Base-by-base conservation (phyloP, 2,329 filamentous ascomycete genomes). In the Talaromyces islandicus region DNA sequence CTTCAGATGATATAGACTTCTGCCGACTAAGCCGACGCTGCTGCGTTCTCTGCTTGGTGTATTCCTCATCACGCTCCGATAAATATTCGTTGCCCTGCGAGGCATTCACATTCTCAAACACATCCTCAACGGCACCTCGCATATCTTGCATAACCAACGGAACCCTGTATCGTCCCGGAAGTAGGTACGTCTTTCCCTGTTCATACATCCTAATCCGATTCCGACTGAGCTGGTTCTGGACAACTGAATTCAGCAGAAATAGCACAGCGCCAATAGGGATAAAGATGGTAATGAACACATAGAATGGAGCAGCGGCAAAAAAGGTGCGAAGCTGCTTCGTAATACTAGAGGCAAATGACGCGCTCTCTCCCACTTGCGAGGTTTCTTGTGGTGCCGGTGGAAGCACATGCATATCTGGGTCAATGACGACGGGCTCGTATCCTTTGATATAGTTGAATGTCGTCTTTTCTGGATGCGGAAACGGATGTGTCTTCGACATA, bases 401-500 rank as follows among this genome's bases (percentile, higher is more conserved):
- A 35, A 60, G 54, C 14, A 60, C 25, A 32, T 62, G 43, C 54
- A 65, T 54, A 56, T 73, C 65, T 5, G 68, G 69, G 66, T 97
- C 88, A 19, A 97, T 75, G 24, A 97, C 81, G 9, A 95, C 86
- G 55, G 88, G 81, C 43, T 88, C 85, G 67, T 90, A 93, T 25
- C 88, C 90, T 35, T 85, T 76, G 0, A 93, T 71, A 67, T 89
- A 95, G 69, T 90, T 90, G 65, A 91, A 78, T 24, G 88, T 85
- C 62, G 93, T 72, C 4, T 82, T 84, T 21, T 87, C 83, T 17
- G 89, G 70, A 64, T 92, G 81, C 0, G 81, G 81, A 69, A 86
- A 97, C 0, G 92, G 92, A 68, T 97, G 90, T 0, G 82, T 89
- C 68, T 86, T 87, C 25, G 87, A 82, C 52, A 97, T 91, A 21